phyloP scores from a whole-genome alignment of 768 basidiomycete species.

The Mycena haematopus region DNA sequence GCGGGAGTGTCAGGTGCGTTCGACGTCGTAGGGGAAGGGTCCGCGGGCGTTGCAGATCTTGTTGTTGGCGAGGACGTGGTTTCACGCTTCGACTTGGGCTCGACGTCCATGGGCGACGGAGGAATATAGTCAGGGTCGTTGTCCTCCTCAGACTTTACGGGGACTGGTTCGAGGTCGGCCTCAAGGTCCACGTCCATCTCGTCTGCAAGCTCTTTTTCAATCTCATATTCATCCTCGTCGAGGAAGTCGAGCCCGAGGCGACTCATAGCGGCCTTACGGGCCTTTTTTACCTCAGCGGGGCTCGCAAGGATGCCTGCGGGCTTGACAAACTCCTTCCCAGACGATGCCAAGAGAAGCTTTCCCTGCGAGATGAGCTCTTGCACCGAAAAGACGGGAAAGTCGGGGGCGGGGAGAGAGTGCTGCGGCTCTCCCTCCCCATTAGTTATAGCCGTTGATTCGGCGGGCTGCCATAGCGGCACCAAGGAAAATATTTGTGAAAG shows the following conservation, averaged over 20 bases:
- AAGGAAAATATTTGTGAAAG: conserved; percentile 86
- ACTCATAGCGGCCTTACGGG: conserved; percentile 87
- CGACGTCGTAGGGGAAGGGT: conserved; percentile 59
- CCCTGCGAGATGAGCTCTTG: conserved; percentile 77
- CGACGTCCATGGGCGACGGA: conserved; percentile 53
- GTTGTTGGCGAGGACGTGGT: conserved; percentile 49
- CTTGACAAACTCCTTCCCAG: conserved; percentile 89
- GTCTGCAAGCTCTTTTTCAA: conserved; percentile 79
- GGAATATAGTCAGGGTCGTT: conserved; percentile 24
- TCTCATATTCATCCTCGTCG: conserved; percentile 81
- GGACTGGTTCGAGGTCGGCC: conserved; percentile 57
- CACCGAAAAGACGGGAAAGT: conserved; percentile 80
- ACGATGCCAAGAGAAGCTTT: conserved; percentile 84
- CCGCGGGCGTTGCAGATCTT: conserved; percentile 55
- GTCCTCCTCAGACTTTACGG: conserved; percentile 47
- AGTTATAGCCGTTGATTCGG: conserved; percentile 32
- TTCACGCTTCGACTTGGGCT: conserved; percentile 40
- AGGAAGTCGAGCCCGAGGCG: conserved; percentile 89
- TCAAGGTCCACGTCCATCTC: conserved; percentile 90
- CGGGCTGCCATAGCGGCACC: conserved; percentile 79
- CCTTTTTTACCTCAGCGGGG: conserved; percentile 82
- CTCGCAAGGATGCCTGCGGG: conserved; percentile 75
- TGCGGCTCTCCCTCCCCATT: conserved; percentile 35
- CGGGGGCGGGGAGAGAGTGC: conserved; percentile 47
- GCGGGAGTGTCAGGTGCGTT: conserved; percentile 44